Conservation (phyloP, 2,329 filamentous ascomycete genomes). For the Apiospora saccharicola region DNA sequence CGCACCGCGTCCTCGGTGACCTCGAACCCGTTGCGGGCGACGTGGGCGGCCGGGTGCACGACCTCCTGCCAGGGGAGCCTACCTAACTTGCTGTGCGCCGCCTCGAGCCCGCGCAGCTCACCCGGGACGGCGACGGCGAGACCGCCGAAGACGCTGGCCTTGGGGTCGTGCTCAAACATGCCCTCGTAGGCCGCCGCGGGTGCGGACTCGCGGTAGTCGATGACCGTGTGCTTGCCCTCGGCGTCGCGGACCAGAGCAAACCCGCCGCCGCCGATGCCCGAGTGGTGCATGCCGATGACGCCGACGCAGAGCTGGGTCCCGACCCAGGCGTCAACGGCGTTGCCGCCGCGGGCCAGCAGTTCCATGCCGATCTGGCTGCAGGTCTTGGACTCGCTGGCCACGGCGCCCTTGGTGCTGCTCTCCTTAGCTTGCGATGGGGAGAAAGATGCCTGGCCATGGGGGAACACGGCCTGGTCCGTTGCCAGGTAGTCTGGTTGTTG, state of each 20-base stretch:
- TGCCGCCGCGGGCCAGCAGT: constrained; percentile 56
- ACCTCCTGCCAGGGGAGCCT: constrained; percentile 74
- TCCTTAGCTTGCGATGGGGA: not conserved
- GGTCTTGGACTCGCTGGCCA: constrained; percentile 42
- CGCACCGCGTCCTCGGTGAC: constrained; percentile 77
- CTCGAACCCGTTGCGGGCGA: constrained; percentile 78
- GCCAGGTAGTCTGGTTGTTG: not conserved
- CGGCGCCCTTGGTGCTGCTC: constrained; percentile 34
- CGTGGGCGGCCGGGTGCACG: constrained; percentile 74
- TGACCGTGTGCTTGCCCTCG: constrained; percentile 76
- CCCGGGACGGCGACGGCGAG: constrained; percentile 76
- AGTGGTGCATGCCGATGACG: constrained; percentile 79
- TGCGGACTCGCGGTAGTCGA: constrained; percentile 91
- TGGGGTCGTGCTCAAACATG: constrained; percentile 80
- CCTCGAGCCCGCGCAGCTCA: constrained; percentile 79
- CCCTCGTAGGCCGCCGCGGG: constrained; percentile 81
- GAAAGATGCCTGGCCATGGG: constrained; percentile 9
- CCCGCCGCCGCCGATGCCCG: constrained; percentile 87
- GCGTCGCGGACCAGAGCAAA: constrained; percentile 80
- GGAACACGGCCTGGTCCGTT: not conserved
- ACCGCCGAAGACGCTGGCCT: constrained; percentile 74
- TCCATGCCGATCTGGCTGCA: constrained; percentile 45
- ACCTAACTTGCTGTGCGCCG: constrained; percentile 78
- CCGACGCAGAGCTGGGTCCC: constrained; percentile 80
- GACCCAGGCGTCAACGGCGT: constrained; percentile 79